Percentiles rank a stretch among this genome's conserved stretches.
Conservation (phyloP, 2,329 filamentous ascomycete species). For the Arthrobotrys sinensis region DNA sequence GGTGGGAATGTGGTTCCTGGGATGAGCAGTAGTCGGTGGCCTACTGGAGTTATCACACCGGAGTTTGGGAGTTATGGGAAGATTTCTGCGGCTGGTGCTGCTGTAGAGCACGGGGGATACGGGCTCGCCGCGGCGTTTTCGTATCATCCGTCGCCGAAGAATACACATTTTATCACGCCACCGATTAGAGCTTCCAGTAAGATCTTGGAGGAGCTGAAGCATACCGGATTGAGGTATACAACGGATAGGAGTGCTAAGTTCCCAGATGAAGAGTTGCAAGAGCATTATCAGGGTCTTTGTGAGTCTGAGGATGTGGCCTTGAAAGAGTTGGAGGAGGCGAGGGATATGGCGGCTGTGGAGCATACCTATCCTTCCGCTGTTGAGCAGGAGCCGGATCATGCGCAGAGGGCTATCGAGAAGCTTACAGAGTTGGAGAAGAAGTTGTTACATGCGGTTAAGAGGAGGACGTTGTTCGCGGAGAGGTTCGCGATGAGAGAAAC, state of each 20-base stretch:
- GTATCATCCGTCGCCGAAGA: conserved; percentile 54
- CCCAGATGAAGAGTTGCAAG: conserved; percentile 58
- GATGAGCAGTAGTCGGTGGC: conserved; percentile 53
- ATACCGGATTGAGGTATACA: conserved; percentile 42
- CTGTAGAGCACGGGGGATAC: conserved; percentile 16
- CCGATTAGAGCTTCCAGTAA: conserved; percentile 59
- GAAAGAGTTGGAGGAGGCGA: conserved; percentile 52
- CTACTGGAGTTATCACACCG: conserved; percentile 46
- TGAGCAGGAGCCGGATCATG: conserved; percentile 44
- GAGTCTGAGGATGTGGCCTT: conserved; percentile 49
- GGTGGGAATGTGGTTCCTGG: conserved; percentile 56
- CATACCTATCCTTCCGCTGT: conserved; percentile 38
- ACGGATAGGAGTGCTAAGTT: conserved; percentile 40
- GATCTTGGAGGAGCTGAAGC: conserved; percentile 52
- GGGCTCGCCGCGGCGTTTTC: conserved; percentile 56
- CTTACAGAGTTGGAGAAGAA: conserved; percentile 57
- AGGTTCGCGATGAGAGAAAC: conserved; percentile 44
- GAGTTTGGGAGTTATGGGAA: conserved; percentile 54
- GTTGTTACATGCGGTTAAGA: conserved; percentile 52
- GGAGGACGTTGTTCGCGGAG: conserved; percentile 48
- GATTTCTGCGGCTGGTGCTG: conserved; percentile 14
- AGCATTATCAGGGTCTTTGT: conserved; percentile 52
- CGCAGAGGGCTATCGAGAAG: conserved; percentile 53
- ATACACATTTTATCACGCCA: conserved; percentile 54
- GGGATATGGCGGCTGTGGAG: conserved; percentile 45